Evolutionary conservation across 228 moss, liverwort and hornwort genomes (phyloP).

Genomic region (Sphagnum magellanicum): DNA sequence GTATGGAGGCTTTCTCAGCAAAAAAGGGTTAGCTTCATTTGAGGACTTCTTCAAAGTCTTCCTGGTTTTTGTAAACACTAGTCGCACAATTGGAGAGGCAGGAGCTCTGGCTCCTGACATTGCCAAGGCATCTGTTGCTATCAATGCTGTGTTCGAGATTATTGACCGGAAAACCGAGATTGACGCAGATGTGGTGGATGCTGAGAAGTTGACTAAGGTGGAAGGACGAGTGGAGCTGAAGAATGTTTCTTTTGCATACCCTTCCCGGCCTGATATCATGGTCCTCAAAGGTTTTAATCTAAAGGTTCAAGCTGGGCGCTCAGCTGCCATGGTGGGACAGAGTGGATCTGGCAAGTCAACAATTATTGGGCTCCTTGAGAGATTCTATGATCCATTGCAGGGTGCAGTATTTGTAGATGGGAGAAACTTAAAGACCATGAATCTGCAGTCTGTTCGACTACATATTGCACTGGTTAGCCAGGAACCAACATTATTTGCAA

Average conservation of each 20-base stretch:
- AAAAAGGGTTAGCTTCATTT: constrained; percentile 20
- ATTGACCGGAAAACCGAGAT: constrained; percentile 55
- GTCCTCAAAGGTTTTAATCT: constrained; percentile 55
- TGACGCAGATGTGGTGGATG: constrained; percentile 29
- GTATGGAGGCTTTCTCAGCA: constrained; percentile 44
- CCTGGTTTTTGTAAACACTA: constrained; percentile 53
- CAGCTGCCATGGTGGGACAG: constrained; percentile 62
- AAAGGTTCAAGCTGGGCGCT: constrained; percentile 40
- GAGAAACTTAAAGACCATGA: constrained; percentile 34
- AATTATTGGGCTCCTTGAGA: constrained; percentile 58
- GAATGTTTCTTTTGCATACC: constrained; percentile 58
- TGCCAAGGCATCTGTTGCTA: constrained; percentile 64
- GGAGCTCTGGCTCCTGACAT: constrained; percentile 67
- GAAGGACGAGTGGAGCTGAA: constrained; percentile 43
- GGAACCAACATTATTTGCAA: constrained; percentile 63
- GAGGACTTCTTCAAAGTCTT: constrained; percentile 41
- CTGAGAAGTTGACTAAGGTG: constrained; percentile 22
- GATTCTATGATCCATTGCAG: constrained; percentile 67
- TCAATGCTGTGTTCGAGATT: constrained; percentile 52
- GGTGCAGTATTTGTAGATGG: constrained; percentile 59
- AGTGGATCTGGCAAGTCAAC: constrained; percentile 77
- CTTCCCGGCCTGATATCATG: constrained; percentile 49
- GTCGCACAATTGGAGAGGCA: constrained; percentile 53
- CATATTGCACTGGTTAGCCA: constrained; percentile 71
- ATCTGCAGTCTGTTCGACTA: constrained; percentile 45